phyloP scores from a whole-genome alignment of 192 early-diverging fungal genomes.

The Haplosporangium gracile region DNA sequence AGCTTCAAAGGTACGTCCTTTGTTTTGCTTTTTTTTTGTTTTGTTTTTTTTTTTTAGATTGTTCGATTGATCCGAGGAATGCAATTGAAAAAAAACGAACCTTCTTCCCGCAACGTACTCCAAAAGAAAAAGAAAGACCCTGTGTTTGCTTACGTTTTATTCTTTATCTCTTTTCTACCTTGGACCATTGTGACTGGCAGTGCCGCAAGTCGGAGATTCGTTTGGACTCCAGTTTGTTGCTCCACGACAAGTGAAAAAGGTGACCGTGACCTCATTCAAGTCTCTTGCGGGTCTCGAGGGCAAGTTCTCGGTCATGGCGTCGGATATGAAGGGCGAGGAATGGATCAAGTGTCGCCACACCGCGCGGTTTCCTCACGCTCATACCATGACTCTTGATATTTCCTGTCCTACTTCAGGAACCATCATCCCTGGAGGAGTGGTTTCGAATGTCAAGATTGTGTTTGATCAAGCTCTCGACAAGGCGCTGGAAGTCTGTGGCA shows the following conservation, averaged over 20 bases:
- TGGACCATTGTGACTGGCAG: conserved; percentile 21
- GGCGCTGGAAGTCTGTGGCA: conserved; percentile 29
- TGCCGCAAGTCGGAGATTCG: conserved; percentile 59
- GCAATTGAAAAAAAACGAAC: not conserved
- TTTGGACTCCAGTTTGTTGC: conserved; percentile 66
- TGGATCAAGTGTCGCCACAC: conserved; percentile 30
- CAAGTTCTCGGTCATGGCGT: conserved; percentile 14
- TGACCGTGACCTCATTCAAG: conserved; percentile 38
- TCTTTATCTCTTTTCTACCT: not conserved
- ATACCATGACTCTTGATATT: conserved; percentile 31
- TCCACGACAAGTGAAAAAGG: conserved; percentile 18
- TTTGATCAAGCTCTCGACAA: conserved; percentile 18
- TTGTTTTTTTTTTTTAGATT: not conserved
- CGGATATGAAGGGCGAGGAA: not conserved
- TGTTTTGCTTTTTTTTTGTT: too few species aligned
- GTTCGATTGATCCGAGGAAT: not conserved
- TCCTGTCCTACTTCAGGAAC: conserved; percentile 15
- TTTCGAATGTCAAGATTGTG: conserved; percentile 24
- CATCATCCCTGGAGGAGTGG: conserved; percentile 5
- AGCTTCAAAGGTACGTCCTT: conserved; percentile 36
- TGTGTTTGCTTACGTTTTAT: not conserved
- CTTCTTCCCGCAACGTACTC: not conserved
- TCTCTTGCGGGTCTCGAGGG: conserved; percentile 30
- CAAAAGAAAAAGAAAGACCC: not conserved
- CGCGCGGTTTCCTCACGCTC: conserved; percentile 4